Evolutionary conservation across 805 yeast species (phyloP).

Genomic region (Tetrapisispora nanseiensis): DNA sequence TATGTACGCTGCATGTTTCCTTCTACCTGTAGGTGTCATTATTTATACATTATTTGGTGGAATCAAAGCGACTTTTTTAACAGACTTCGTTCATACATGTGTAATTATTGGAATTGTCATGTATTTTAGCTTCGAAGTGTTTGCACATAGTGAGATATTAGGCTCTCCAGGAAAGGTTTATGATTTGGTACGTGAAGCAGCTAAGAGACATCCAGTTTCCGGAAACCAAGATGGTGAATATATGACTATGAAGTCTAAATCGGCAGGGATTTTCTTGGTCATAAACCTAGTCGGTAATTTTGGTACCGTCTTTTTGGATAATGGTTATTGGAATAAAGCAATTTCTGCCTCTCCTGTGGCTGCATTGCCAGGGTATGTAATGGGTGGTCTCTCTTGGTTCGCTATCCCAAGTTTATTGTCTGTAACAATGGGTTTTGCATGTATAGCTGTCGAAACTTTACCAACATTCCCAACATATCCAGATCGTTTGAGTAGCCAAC

Average conservation of each 20-base stretch:
- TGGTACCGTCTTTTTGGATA: slow-evolving; percentile 80
- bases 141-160: slow-evolving; percentile 53
- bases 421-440: slow-evolving; percentile 81
- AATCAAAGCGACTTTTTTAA: slow-evolving; percentile 68
- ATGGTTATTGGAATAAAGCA: slow-evolving; percentile 84
- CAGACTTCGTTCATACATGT: slow-evolving; percentile 76
- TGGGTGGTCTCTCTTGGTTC: slow-evolving; percentile 88
- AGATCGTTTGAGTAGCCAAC: slow-evolving; percentile 48
- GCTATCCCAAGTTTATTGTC: slow-evolving; percentile 80
- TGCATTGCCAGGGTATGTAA: slow-evolving; percentile 76
- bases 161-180: slow-evolving; percentile 81
- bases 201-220: slow-evolving; percentile 49
- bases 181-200: slow-evolving; percentile 58
- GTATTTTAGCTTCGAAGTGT: slow-evolving; percentile 72
- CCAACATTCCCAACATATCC: slow-evolving; percentile 80
- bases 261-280: slow-evolving; percentile 84
- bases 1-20: slow-evolving; percentile 69
- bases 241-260: slow-evolving; percentile 74
- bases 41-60: slow-evolving; percentile 74
- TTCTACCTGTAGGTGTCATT: slow-evolving; percentile 73
- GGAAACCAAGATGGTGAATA: slow-evolving; percentile 85
- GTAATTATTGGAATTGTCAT: slow-evolving; percentile 68
- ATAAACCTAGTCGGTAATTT: slow-evolving; percentile 84
- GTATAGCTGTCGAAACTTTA: slow-evolving; percentile 57
- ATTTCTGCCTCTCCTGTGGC: slow-evolving; percentile 78